These are phyloP conservation scores for Barnettozyma sp. DNA, from an alignment of 805 yeast genomes.

Conservation along the genomic window DNA sequence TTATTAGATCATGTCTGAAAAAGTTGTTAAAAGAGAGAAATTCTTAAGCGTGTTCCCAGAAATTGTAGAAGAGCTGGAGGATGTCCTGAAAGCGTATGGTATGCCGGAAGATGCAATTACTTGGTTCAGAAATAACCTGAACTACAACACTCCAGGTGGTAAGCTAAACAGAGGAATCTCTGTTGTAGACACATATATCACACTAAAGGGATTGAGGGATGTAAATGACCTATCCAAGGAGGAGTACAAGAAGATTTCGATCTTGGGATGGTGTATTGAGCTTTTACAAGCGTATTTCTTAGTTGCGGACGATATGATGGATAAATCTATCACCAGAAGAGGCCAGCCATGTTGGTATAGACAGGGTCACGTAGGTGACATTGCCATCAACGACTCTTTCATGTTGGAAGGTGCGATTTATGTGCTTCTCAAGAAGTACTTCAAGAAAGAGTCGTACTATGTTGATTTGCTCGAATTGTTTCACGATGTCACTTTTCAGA, in stretches of 20 bases:
- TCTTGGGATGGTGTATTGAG: conserved; percentile 94
- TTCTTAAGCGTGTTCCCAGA: conserved; percentile 67
- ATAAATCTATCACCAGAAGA: conserved; percentile 89
- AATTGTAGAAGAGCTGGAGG: conserved; percentile 67
- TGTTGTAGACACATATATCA: conserved; percentile 85
- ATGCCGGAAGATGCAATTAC: conserved; percentile 80
- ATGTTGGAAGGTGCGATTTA: conserved; percentile 95
- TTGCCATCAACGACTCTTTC: conserved; percentile 96
- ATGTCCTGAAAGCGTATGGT: conserved; percentile 56
- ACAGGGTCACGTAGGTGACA: conserved; percentile 70
- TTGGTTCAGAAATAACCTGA: conserved; percentile 71
- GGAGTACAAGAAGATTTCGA: conserved; percentile 78
- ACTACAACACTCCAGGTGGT: conserved; percentile 94
- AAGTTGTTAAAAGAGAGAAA: conserved; percentile 37
- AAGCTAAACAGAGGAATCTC: conserved; percentile 94
- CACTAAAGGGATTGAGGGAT: conserved; percentile 58
- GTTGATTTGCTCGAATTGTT: conserved; percentile 86
- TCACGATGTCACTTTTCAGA: conserved; percentile 96
- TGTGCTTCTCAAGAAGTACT: conserved; percentile 80
- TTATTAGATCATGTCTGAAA: conserved; percentile 17
- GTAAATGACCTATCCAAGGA: conserved; percentile 52
- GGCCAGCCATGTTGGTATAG: conserved; percentile 99
- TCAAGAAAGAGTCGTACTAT: conserved; percentile 74
- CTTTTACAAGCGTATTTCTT: conserved; percentile 92
- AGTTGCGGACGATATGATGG: conserved; percentile 99